Percentiles rank a stretch among this genome's conserved stretches.
phyloP scores from a whole-genome alignment of 257 asterid species.

The Nicotiana knightiana region DNA sequence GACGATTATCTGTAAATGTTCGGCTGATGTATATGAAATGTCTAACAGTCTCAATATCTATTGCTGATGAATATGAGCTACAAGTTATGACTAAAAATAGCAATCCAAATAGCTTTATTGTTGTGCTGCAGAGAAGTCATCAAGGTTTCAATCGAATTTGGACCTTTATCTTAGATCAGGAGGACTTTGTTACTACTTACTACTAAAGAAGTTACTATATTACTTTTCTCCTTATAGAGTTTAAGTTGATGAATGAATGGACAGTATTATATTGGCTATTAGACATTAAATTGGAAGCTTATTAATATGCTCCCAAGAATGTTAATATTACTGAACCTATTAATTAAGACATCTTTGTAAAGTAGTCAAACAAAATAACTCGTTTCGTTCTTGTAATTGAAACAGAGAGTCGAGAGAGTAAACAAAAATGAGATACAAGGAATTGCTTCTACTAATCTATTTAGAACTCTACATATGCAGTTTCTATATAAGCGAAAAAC shows the following conservation, averaged over 20 bases:
- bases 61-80: neutral
- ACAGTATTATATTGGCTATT: neutral
- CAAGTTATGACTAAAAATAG: neutral
- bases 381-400: no score
- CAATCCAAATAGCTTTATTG: neutral
- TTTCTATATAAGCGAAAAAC: no score
- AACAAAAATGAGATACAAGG: no score
- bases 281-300: neutral
- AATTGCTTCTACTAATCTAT: no score
- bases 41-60: neutral
- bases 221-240: neutral
- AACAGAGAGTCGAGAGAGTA: no score
- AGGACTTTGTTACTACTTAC: neutral
- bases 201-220: no score
- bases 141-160: neutral
- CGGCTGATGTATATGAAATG: neutral
- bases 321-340: neutral
- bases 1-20: neutral
- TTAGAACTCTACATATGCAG: no score
- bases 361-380: no score
- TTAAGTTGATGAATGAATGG: neutral
- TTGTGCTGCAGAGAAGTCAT: neutral
- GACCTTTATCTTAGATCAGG: neutral
- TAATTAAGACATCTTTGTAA: no score
- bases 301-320: neutral